Base-by-base conservation (phyloP, 805 yeast genomes). In the Cyberlindnera amylophila region DNA sequence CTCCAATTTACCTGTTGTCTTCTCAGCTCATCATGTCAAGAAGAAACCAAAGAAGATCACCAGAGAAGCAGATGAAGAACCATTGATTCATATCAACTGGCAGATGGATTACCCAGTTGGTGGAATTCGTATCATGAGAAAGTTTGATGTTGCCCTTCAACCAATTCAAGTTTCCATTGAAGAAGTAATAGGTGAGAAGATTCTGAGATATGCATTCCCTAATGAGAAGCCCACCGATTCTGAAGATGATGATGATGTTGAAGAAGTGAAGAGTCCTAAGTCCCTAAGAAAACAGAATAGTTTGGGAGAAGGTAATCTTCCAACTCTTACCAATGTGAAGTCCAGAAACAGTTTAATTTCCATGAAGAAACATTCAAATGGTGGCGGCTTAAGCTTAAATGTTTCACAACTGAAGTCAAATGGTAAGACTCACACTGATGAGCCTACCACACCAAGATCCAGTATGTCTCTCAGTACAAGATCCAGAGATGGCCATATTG, bases 21-120 rank as follows among this genome's bases (percentile, higher is more conserved):
- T 91, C 15, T 68, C 83, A 1, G 49, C 46, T 10, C 38, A 47
- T 27, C 47, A 34, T 15, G 44, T 28, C 36, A 36, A 19, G 27
- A 42, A 21, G 38, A 36, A 24, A 29, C 52, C 23, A 42, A 53
- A 29, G 45, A 50, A 46, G 44, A 34, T 43, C 10, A 30, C 36
- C 14, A 44, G 51, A 16, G 50, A 53, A n/a, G 49, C 42, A 1
- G 54, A 59, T 12, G 41, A 41, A 8, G 43, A 46, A 12, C 66
- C 65, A 28, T 61, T 77, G 46, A 59, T 82, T 7, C 61, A 63
- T 6, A 61, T 81, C 2, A 57, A 64, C 10, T 90, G 98, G 98
- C 74, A 78, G n/a, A 77, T 85, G 81, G 75, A 83, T 39, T 78
- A 76, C 41, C 88, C 95, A 0, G 83, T 91, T 42, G 98, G 96